Conservation (phyloP, 768 basidiomycete species). For the Kwoniella europaea region DNA sequence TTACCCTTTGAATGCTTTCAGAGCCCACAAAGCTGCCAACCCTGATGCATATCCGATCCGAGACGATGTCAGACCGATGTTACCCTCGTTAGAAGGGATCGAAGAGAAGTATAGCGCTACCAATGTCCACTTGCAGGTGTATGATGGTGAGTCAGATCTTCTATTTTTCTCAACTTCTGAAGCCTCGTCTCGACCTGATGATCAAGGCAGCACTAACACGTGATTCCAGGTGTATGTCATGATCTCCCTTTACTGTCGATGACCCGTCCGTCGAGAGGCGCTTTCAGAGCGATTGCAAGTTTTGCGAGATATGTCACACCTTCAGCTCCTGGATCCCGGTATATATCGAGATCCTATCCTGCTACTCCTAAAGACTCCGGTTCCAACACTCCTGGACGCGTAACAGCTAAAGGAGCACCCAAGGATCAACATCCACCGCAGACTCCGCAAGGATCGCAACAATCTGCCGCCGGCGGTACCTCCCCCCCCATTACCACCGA, state of each 20-base stretch:
- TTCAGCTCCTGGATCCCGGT: slow-evolving; percentile 39
- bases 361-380: slow-evolving; percentile 3
- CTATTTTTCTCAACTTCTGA: no score
- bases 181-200: no score
- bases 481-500: not conserved
- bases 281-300: slow-evolving; percentile 59
- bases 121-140: slow-evolving; percentile 87
- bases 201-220: not conserved
- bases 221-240: slow-evolving; percentile 71
- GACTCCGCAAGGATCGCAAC: not conserved
- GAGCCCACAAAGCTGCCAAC: slow-evolving; percentile 86
- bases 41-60: slow-evolving; percentile 74
- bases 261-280: slow-evolving; percentile 58
- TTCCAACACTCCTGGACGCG: not conserved
- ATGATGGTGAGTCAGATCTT: slow-evolving; percentile 67
- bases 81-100: slow-evolving; percentile 56
- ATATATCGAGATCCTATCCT: slow-evolving; percentile 16
- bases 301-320: slow-evolving; percentile 59
- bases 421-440: not conserved
- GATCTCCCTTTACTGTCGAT: slow-evolving; percentile 72
- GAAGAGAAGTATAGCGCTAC: slow-evolving; percentile 63
- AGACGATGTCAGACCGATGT: slow-evolving; percentile 62
- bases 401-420: not conserved
- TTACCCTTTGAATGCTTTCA: slow-evolving; percentile 24
- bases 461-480: not conserved